Conservation (phyloP, 768 basidiomycete genomes). For the Suillus variegatus region DNA sequence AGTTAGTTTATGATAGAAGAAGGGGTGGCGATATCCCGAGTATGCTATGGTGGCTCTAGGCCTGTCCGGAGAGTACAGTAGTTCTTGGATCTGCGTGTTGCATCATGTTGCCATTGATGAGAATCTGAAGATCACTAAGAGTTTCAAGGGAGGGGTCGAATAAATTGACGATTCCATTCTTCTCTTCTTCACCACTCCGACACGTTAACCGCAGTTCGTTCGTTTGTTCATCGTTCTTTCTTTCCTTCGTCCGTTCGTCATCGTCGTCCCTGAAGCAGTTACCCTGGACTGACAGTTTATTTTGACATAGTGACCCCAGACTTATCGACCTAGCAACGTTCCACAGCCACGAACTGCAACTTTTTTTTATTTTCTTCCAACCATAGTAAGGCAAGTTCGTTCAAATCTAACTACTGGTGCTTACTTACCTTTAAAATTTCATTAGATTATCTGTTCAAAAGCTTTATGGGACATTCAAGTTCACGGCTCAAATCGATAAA, state of each 20-base stretch:
- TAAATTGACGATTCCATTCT: neutral
- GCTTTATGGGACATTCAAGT: conserved; percentile 1
- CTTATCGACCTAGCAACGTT: conserved; percentile 3
- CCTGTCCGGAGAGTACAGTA: neutral
- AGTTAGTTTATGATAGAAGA: neutral
- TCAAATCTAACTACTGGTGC: neutral
- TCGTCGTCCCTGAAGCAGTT: neutral
- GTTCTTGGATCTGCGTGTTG: neutral
- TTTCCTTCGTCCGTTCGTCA: neutral
- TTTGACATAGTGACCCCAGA: conserved; percentile 3
- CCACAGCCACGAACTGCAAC: conserved; percentile 1
- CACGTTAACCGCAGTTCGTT: neutral
- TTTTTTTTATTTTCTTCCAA: neutral
- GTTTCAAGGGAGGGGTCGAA: neutral
- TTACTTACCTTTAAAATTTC: neutral
- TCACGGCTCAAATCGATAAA: neutral
- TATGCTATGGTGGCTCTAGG: conserved; percentile 1
- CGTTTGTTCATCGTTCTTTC: neutral
- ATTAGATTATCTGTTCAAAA: neutral
- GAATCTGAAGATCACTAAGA: neutral
- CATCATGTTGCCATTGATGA: conserved; percentile 3
- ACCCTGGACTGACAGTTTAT: conserved; percentile 1
- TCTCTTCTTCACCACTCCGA: neutral
- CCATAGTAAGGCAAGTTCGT: neutral
- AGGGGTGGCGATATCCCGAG: neutral